These are phyloP conservation scores for Termitomyces eurrhizus DNA, from an alignment of 768 basidiomycete species.

Conservation along the genomic window DNA sequence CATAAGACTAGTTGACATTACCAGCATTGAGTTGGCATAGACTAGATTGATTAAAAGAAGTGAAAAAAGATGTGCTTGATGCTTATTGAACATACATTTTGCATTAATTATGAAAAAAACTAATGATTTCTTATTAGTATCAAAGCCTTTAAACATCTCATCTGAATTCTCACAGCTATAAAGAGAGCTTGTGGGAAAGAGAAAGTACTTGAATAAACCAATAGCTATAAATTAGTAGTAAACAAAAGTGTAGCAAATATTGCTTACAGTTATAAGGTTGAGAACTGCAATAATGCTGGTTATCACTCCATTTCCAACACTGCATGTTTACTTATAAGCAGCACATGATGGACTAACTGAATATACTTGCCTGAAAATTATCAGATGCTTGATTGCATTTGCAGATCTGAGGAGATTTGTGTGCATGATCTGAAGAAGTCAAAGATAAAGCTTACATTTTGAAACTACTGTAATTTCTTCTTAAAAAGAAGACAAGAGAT, in stretches of 20 bases:
- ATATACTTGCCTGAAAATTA: background rate
- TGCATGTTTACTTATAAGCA: background rate
- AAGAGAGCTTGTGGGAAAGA: background rate
- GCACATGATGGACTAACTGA: no score
- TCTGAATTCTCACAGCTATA: background rate
- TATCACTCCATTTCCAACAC: background rate
- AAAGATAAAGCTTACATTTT: background rate
- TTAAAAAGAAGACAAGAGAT: background rate
- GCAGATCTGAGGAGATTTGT: background rate
- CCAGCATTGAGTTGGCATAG: no score
- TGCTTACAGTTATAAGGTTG: background rate
- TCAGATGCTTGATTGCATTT: background rate
- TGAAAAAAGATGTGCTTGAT: no score
- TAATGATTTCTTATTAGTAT: background rate
- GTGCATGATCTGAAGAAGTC: background rate
- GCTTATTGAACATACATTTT: background rate
- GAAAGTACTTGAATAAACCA: background rate
- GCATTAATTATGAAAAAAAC: background rate
- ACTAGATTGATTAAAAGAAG: background rate
- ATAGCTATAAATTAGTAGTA: no score
- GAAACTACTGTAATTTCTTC: background rate
- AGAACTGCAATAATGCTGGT: background rate
- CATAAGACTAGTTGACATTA: background rate
- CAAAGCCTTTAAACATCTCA: no score
- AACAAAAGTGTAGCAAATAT: no score